A percentile compares a stretch with the other conserved stretches of the same genome.
Conservation (phyloP, 2,329 filamentous ascomycete genomes). For the Penicillium sp. region DNA sequence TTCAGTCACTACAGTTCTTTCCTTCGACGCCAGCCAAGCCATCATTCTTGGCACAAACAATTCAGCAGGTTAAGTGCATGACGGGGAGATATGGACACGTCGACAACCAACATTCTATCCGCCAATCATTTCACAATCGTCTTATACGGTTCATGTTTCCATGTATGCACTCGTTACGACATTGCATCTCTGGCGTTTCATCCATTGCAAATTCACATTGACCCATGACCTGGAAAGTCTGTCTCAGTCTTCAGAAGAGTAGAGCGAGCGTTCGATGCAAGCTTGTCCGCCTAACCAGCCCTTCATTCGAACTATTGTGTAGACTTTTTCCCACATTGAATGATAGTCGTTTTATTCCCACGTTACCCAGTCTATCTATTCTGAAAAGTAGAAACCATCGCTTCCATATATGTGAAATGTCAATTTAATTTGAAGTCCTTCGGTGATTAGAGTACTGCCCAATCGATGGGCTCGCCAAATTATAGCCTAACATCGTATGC, state of each 20-base stretch:
- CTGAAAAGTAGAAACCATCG: not conserved
- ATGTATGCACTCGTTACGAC: constrained; percentile 7
- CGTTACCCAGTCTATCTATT: not conserved
- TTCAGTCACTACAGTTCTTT: not conserved
- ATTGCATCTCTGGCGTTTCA: constrained; percentile 20
- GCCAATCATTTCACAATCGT: not conserved
- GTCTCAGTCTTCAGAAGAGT: not conserved
- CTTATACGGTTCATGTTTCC: not conserved
- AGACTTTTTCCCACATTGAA: too few species aligned
- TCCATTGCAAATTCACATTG: not conserved
- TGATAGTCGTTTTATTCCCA: not conserved
- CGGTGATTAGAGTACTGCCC: not conserved
- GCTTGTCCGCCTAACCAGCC: not conserved
- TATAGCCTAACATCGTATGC: constrained; percentile 8
- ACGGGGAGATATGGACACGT: constrained; percentile 6
- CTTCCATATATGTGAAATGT: not conserved
- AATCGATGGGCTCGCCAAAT: not conserved
- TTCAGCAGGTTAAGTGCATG: constrained; percentile 1
- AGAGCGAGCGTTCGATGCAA: constrained; percentile 1
- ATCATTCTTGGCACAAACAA: not conserved
- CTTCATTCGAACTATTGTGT: not conserved
- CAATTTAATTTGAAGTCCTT: constrained; percentile 1
- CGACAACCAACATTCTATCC: not conserved
- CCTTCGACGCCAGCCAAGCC: not conserved
- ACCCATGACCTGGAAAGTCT: constrained; percentile 6